Conservation (phyloP, 805 yeast genomes). For the Metschnikowia lachancei region DNA sequence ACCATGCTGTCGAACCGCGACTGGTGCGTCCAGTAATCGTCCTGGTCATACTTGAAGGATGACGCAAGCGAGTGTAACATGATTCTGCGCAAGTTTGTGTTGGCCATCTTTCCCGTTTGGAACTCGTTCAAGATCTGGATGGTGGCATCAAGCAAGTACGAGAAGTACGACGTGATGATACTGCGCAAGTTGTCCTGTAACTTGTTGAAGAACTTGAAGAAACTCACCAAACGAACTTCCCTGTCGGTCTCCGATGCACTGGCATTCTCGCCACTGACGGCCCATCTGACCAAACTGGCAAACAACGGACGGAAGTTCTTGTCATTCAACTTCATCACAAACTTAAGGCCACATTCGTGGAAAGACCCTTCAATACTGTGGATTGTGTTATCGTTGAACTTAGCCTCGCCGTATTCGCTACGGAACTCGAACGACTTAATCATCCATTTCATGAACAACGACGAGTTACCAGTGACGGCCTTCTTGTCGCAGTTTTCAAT, state of each 20-base stretch:
- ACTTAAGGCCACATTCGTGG: constrained; percentile 67
- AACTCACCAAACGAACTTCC: constrained; percentile 56
- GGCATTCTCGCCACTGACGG: constrained; percentile 77
- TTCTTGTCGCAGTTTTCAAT: constrained; percentile 71
- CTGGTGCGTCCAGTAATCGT: constrained; percentile 91
- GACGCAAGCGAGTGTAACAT: constrained; percentile 69
- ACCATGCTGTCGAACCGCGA: constrained; percentile 76
- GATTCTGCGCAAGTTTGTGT: constrained; percentile 64
- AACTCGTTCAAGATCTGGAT: constrained; percentile 53
- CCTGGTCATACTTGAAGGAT: constrained; percentile 85
- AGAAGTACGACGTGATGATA: constrained; percentile 83
- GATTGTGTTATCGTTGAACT: constrained; percentile 67
- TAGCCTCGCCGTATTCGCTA: constrained; percentile 40
- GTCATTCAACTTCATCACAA: constrained; percentile 89
- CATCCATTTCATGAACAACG: constrained; percentile 65
- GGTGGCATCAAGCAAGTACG: constrained; percentile 79
- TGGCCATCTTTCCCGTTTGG: constrained; percentile 37
- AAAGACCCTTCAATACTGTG: constrained; percentile 78
- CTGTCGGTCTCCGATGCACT: constrained; percentile 44
- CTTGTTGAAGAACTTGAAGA: constrained; percentile 82
- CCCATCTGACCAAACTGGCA: constrained; percentile 86
- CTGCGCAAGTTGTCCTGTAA: constrained; percentile 81
- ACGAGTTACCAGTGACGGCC: constrained; percentile 67
- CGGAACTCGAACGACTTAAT: constrained; percentile 72
- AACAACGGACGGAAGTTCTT: constrained; percentile 90